A percentile compares a stretch with the other conserved stretches of the same genome.
Evolutionary conservation across 768 basidiomycete genomes (phyloP).

Genomic region (Mrakia blollopis): DNA sequence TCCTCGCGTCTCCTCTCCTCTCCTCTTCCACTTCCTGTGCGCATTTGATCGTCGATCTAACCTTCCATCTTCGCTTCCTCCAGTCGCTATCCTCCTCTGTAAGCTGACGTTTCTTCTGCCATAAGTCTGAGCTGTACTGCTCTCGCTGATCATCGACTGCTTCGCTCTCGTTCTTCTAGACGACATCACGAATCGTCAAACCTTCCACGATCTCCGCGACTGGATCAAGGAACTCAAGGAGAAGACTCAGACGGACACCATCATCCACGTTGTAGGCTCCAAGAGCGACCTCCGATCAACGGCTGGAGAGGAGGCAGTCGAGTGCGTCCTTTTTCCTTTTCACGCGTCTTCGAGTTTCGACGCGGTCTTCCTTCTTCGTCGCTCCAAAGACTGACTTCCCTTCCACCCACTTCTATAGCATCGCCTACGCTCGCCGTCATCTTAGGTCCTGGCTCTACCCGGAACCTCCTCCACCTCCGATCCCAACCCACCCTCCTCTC

Average conservation of each 20-base stretch:
- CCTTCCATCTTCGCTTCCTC: too few species aligned
- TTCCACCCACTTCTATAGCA: neutral
- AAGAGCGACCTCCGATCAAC: conserved; percentile 49
- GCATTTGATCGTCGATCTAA: neutral
- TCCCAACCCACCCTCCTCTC: neutral
- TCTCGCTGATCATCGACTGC: neutral
- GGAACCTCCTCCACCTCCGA: neutral
- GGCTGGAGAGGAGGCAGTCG: neutral
- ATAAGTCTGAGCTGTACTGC: neutral
- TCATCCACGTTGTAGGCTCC: conserved; percentile 92
- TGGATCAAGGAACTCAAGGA: conserved; percentile 61
- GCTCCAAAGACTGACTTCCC: too few species aligned
- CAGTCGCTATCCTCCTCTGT: conserved; percentile 67
- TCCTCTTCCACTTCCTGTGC: neutral
- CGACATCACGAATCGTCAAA: conserved; percentile 84
- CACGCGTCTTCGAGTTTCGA: neutral
- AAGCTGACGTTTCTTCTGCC: neutral
- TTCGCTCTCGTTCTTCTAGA: conserved; percentile 40
- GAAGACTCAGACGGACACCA: conserved; percentile 55
- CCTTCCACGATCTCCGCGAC: conserved; percentile 83
- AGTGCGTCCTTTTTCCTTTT: neutral
- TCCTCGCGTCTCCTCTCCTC: neutral
- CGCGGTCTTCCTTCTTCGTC: neutral
- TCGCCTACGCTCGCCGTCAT: conserved; percentile 7
- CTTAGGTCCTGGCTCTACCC: conserved; percentile 3